Conservation (phyloP, 257 asterid species). For the Hygrophila difformis region DNA sequence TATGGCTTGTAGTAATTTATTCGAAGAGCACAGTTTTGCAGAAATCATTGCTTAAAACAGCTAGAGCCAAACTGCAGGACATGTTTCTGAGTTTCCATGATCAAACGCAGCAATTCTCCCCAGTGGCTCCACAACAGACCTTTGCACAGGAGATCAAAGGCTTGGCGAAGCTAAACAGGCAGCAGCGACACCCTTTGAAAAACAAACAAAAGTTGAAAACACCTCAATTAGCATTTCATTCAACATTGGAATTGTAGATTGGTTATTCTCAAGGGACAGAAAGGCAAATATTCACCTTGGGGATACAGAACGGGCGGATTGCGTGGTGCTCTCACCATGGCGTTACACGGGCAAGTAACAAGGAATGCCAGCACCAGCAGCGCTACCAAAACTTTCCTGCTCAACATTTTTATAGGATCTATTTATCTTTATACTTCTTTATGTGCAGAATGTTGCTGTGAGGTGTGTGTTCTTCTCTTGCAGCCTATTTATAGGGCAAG, state of each 20-base stretch:
- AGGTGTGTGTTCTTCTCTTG: neutral
- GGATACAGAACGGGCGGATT: slow-evolving; percentile 15
- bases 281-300: slow-evolving; percentile 14
- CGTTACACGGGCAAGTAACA: too few species aligned
- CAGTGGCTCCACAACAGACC: slow-evolving; percentile 16
- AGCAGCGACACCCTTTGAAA: slow-evolving; percentile 37
- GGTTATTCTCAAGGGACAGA: neutral
- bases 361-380: slow-evolving; percentile 23
- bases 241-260: neutral
- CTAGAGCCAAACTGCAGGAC: neutral
- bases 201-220: slow-evolving; percentile 1
- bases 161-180: slow-evolving; percentile 22
- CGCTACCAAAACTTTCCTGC: slow-evolving; percentile 16
- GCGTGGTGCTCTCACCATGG: slow-evolving; percentile 10
- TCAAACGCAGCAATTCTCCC: slow-evolving; percentile 24
- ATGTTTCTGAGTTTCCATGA: neutral
- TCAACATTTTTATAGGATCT: slow-evolving; percentile 17
- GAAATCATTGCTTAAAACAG: neutral
- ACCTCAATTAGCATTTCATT: slow-evolving; percentile 5
- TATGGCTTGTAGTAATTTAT: too few species aligned
- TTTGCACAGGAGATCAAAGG: slow-evolving; percentile 20
- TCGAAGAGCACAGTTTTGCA: too few species aligned
- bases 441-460: neutral
- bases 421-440: neutral
- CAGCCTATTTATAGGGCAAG: slow-evolving; percentile 15